phyloP scores from a whole-genome alignment of 208 protist species.

The Wallacemonas sp. region DNA sequence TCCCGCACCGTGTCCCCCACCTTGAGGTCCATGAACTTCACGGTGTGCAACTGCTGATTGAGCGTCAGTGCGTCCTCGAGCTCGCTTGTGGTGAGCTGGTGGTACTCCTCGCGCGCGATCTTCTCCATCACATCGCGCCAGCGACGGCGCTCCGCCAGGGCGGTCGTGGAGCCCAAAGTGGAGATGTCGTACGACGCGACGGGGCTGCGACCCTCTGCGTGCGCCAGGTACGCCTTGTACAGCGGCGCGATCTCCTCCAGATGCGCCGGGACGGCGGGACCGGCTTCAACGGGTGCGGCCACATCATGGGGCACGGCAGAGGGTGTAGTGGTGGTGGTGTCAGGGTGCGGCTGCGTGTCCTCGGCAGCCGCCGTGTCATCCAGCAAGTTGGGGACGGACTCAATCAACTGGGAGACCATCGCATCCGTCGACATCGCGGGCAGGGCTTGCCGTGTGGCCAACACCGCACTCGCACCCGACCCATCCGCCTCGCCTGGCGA shows the following conservation, averaged over 20 bases:
- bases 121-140: slow-evolving; percentile 84
- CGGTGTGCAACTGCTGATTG: slow-evolving; percentile 80
- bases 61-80: slow-evolving; percentile 59
- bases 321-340: neutral
- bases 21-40: slow-evolving; percentile 89
- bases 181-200: slow-evolving; percentile 64
- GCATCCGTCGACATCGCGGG: neutral
- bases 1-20: slow-evolving; percentile 82
- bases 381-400: slow-evolving; percentile 22
- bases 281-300: too few species aligned
- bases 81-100: slow-evolving; percentile 56
- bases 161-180: slow-evolving; percentile 37
- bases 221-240: slow-evolving; percentile 63
- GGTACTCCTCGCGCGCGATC: slow-evolving; percentile 74
- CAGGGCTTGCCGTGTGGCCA: neutral
- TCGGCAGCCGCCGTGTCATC: neutral
- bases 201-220: slow-evolving; percentile 52
- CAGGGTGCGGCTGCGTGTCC: neutral
- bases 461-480: too few species aligned
- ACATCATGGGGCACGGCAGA: too few species aligned
- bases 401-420: slow-evolving; percentile 36
- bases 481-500: too few species aligned
- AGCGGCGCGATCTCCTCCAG: slow-evolving; percentile 61
- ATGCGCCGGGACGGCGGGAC: slow-evolving; percentile 19
- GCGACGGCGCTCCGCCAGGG: slow-evolving; percentile 54